A percentile compares a stretch with the other conserved stretches of the same genome.
phyloP scores from a whole-genome alignment of 2,329 filamentous ascomycete species.

The Fusarium pseudonygamai region DNA sequence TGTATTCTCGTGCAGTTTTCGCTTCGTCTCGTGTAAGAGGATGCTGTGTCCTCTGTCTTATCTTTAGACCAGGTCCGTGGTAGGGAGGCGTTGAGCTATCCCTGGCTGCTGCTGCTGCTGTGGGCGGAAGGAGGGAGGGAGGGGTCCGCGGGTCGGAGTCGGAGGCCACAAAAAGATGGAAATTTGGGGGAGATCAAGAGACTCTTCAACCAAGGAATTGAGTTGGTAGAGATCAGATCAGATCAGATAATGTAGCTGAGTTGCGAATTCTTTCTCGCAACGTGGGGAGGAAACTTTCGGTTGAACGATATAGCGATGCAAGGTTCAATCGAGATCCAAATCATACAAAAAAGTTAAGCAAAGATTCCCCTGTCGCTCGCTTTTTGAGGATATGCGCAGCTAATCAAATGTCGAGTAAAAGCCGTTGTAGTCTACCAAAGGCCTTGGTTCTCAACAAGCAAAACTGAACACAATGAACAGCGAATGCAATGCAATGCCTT shows the following conservation, averaged over 20 bases:
- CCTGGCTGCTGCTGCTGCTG: conserved; percentile 9
- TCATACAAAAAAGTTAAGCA: background rate
- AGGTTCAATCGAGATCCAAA: conserved; percentile 23
- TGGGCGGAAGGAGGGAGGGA: conserved; percentile 20
- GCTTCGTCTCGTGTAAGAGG: conserved; percentile 19
- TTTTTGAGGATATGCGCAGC: background rate
- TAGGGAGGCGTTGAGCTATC: conserved; percentile 19
- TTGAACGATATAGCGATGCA: conserved; percentile 13
- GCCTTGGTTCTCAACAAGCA: background rate
- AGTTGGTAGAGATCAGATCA: background rate
- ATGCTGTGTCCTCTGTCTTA: conserved; percentile 18
- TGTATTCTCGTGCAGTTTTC: conserved; percentile 11
- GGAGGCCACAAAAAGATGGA: conserved; percentile 25
- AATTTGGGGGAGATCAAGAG: conserved; percentile 2
- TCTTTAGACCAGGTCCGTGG: background rate
- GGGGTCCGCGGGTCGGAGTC: conserved; percentile 33
- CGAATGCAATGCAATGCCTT: conserved; percentile 1
- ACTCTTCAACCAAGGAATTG: background rate
- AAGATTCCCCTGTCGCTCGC: conserved; percentile 10
- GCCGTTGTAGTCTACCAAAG: conserved; percentile 4
- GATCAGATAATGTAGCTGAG: background rate
- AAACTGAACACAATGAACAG: background rate
- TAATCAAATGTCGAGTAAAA: background rate
- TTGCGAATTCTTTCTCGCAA: background rate
- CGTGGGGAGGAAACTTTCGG: conserved; percentile 1